Evolutionary conservation across 306 rosid genomes (phyloP).

Genomic region (Begonia loranthoides): DNA sequence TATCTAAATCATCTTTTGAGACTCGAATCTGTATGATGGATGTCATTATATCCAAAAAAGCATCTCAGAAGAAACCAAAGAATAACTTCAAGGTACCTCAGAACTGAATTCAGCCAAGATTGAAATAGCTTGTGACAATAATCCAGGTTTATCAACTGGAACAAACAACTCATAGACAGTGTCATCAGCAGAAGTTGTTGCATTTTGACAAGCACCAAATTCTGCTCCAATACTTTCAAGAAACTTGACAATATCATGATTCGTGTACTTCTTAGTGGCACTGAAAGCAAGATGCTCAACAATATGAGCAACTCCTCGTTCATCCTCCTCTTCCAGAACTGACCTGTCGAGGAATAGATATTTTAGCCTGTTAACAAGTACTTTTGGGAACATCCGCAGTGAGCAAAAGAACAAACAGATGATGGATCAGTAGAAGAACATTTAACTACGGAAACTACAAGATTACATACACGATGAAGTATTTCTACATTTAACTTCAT

Average conservation of each 20-base stretch:
- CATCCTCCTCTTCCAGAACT: slow-evolving; percentile 91
- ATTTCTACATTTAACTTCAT: no score
- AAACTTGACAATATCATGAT: slow-evolving; percentile 75
- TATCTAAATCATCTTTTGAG: slow-evolving; percentile 68
- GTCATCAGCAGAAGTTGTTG: slow-evolving; percentile 70
- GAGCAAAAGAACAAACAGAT: neutral
- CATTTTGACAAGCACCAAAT: slow-evolving; percentile 97
- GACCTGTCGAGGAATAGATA: slow-evolving; percentile 53
- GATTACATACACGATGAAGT: no score
- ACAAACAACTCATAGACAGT: slow-evolving; percentile 84
- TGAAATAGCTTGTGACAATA: slow-evolving; percentile 72
- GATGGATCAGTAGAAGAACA: neutral
- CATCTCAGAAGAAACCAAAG: neutral
- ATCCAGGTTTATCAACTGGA: slow-evolving; percentile 84
- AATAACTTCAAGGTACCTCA: slow-evolving; percentile 37
- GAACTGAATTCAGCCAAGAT: slow-evolving; percentile 89
- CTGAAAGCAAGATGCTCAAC: slow-evolving; percentile 97
- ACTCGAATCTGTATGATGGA: slow-evolving; percentile 55
- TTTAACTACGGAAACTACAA: no score
- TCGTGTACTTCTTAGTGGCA: slow-evolving; percentile 68
- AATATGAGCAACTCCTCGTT: slow-evolving; percentile 95
- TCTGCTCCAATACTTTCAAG: slow-evolving; percentile 94
- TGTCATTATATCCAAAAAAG: slow-evolving; percentile 1
- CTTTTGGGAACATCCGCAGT: neutral
- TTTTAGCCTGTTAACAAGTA: slow-evolving; percentile 14